Base-by-base conservation (phyloP, 805 yeast genomes). In the Teunomyces aglyptinius region DNA sequence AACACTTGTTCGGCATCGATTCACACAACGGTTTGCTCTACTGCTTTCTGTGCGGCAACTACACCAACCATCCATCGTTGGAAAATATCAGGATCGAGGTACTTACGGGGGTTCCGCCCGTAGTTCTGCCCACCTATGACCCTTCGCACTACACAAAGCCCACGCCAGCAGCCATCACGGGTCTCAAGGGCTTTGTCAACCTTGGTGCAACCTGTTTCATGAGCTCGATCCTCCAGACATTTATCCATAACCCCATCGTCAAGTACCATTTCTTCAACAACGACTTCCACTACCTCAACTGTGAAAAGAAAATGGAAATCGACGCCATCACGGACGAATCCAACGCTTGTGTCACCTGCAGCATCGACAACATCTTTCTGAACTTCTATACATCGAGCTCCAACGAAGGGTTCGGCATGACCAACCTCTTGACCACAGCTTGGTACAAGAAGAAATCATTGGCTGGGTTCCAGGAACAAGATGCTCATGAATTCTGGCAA, bases 131-230 rank as follows among this genome's bases (percentile, higher is more conserved):
- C n/a, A 2, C 10, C 3, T 36, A 36, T 19, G 39, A 36, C 18
- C 16, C 39, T 6, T 15, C 29, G 41, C 53, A 52, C 44, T 67
- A 59, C 51, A 33, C 48, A 12, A 51, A 52, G 33, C 87, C 89
- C 29, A 62, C 71, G 16, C 66, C 59, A 55, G 77, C 76, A 44
- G 85, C 91, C 1, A 73, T 81, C 5, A 77, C 83, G n/a, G 98
- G 97, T 0, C 70, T 94, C 16, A 78, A 86, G 44, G 99, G 99
- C 3, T 80, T 94, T 55, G 83, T 89, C 43, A 92, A 92, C 63
- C 82, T 92, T 83, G 99, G 99, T 0, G 87, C 99, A 0, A 94
- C 99, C 0, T 94, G 99, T 70, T 94, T 89, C 69, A 92, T 94
- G 89, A 87, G 96, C 55, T 86, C 92, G 31, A 82, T 91, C n/a